Evolutionary conservation across 257 asterid genomes (phyloP), one percentile per base, ranked within the genome.

Genomic region (Forsythia viridissima): DNA sequence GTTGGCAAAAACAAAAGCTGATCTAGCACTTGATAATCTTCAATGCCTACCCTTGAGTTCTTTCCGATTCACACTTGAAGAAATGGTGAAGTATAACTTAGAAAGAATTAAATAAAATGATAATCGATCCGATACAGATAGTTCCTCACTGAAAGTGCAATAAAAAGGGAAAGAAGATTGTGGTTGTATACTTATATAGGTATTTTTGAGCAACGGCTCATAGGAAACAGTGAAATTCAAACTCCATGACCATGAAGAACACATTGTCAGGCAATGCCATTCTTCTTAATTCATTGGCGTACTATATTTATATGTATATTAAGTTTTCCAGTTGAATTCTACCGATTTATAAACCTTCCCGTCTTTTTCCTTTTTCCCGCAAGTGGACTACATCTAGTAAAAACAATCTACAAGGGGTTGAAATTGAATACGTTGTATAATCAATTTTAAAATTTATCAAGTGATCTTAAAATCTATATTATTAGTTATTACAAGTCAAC

Each of bases 1-100:
- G 24, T 74, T 95, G 89, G 99, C 99, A 2, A 81, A 85, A 48
- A 94, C 88, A 78, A 95, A 88, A 67, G 99, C 91, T 8, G 90
- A 87, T 80, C 80, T 76, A 61, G 98, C 99, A 4, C 48, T 89
- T 63, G 80, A 87, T 82, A 90, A 86, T 83, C 90, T 95, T 10
- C 86, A 74, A 46, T 90, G 97, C 86, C 79, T 95, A 3, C 98
- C 97, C 0, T 76, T 81, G 4, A 87, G 92, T 83, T 84, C 92
- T 10, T 93, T 84, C 76, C 88, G 91, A 36, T 48, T 76, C 30
- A 86, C 91, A 0, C 89, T 95, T 8, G 97, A 93, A 84, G 90
- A 83, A 75, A 84, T 90, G 87, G 99, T 93, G 80, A 86, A 83
- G 81, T 90, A 88, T 88, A 95, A 93, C 82, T 86, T 95, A 81